These are phyloP conservation scores for Aspergillus baeticus DNA, from an alignment of 495 filamentous ascomycete genomes.

Conservation along the genomic window DNA sequence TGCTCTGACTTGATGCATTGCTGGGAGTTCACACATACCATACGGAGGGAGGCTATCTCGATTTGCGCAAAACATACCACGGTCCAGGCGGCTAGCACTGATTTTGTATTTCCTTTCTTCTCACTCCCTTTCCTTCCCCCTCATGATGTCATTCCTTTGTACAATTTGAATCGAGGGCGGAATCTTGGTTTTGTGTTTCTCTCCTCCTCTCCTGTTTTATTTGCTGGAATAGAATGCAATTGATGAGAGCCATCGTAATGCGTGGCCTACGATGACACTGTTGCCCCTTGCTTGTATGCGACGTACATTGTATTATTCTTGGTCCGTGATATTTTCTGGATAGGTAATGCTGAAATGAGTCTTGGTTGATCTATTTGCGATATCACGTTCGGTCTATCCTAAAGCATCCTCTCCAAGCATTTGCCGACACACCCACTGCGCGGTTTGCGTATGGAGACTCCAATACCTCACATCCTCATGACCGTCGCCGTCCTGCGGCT, in stretches of 20 bases:
- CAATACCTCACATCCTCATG: conserved; percentile 47
- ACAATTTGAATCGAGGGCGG: neutral
- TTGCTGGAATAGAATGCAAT: conserved; percentile 26
- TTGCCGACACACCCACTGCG: conserved; percentile 65
- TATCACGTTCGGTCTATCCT: neutral
- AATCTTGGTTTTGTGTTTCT: conserved; percentile 5
- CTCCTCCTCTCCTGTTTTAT: conserved; percentile 12
- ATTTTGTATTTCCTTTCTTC: conserved; percentile 8
- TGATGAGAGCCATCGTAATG: conserved; percentile 34
- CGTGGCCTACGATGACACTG: conserved; percentile 27
- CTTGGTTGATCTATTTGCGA: too few species aligned
- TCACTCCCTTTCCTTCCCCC: conserved; percentile 5
- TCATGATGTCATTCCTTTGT: conserved; percentile 10
- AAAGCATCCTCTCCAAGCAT: conserved; percentile 24
- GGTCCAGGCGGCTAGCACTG: conserved; percentile 15
- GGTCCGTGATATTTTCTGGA: conserved; percentile 3
- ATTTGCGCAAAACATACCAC: conserved; percentile 12
- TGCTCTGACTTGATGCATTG: conserved; percentile 34
- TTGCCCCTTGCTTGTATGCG: conserved; percentile 1
- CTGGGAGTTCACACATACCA: conserved; percentile 34
- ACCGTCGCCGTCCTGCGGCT: neutral
- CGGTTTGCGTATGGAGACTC: conserved; percentile 69
- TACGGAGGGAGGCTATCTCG: conserved; percentile 25
- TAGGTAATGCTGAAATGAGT: neutral
- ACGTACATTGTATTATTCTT: conserved; percentile 12